Evolutionary conservation across 176 grass and related monocot species (phyloP).

Genomic region (Zizania latifolia): DNA sequence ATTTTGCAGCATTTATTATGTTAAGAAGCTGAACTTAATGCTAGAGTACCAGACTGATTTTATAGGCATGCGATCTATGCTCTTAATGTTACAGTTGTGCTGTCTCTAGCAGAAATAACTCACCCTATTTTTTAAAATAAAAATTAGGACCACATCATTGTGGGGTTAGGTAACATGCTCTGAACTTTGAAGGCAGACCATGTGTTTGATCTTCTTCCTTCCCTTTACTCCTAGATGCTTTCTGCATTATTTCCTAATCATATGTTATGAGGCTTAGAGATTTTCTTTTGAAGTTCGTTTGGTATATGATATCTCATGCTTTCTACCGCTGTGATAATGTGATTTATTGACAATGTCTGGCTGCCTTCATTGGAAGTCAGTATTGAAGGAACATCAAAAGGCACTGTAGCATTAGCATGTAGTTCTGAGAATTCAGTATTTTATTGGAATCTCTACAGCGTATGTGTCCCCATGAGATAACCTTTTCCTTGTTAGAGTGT

Average conservation of each 20-base stretch:
- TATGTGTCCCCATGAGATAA: neutral
- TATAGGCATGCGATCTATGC: neutral
- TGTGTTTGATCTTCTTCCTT: conserved; percentile 8
- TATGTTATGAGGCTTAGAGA: neutral
- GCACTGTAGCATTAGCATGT: neutral
- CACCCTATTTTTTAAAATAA: conserved; percentile 17
- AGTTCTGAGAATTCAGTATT: neutral
- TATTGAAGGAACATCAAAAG: neutral
- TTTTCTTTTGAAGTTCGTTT: neutral
- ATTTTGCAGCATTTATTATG: conserved; percentile 5
- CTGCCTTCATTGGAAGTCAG: neutral
- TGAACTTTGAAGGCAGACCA: conserved; percentile 12
- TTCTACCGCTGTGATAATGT: conserved; percentile 6
- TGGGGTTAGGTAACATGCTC: conserved; percentile 21
- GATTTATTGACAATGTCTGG: neutral
- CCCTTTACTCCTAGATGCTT: conserved; percentile 24
- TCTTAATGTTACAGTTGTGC: neutral
- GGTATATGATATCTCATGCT: neutral
- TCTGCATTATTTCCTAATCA: too few relatives aligned
- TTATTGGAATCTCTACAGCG: neutral
- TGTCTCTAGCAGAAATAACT: neutral
- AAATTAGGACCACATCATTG: conserved; percentile 7
- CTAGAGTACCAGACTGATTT: conserved; percentile 1
- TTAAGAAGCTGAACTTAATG: conserved; percentile 10
- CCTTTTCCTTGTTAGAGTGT: neutral